Evolutionary conservation across 805 yeast genomes (phyloP).

Genomic region (Metschnikowia henanensis): DNA sequence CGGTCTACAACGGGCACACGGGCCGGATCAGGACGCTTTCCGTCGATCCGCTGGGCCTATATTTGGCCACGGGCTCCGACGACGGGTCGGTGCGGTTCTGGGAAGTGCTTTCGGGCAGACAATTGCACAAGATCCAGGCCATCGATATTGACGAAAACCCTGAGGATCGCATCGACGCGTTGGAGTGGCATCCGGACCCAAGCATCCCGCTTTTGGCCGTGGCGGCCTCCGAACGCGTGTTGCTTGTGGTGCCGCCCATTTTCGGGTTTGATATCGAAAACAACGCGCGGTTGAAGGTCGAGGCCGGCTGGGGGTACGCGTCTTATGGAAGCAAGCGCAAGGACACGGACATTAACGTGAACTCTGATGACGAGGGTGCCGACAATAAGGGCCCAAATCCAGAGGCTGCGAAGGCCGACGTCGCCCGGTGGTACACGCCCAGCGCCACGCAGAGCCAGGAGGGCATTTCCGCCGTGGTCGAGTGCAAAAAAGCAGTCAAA

Average conservation of each 20-base stretch:
- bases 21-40: constrained; percentile 81
- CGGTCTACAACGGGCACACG: constrained; percentile 78
- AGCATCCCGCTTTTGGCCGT: constrained; percentile 79
- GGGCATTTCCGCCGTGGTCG: constrained; percentile 74
- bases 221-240: constrained; percentile 77
- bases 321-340: constrained; percentile 55
- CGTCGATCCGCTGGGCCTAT: constrained; percentile 85
- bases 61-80: constrained; percentile 97
- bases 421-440: constrained; percentile 85
- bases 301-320: constrained; percentile 89
- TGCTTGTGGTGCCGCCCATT: constrained; percentile 83
- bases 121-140: constrained; percentile 66
- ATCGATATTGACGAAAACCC: constrained; percentile 51
- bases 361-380: constrained; percentile 34
- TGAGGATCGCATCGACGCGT: constrained; percentile 76
- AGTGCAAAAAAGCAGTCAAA: constrained; percentile 67
- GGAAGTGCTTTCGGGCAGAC: constrained; percentile 96
- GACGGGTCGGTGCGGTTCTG: constrained; percentile 96
- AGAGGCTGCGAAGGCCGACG: constrained; percentile 43
- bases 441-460: constrained; percentile 52
- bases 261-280: constrained; percentile 89
- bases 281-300: constrained; percentile 72
- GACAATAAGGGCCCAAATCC: constrained; percentile 13
- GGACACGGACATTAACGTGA: constrained; percentile 35
- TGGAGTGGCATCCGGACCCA: constrained; percentile 89